These are phyloP conservation scores for Xanthoconium stramineum DNA, from an alignment of 768 basidiomycete genomes.

Conservation along the genomic window DNA sequence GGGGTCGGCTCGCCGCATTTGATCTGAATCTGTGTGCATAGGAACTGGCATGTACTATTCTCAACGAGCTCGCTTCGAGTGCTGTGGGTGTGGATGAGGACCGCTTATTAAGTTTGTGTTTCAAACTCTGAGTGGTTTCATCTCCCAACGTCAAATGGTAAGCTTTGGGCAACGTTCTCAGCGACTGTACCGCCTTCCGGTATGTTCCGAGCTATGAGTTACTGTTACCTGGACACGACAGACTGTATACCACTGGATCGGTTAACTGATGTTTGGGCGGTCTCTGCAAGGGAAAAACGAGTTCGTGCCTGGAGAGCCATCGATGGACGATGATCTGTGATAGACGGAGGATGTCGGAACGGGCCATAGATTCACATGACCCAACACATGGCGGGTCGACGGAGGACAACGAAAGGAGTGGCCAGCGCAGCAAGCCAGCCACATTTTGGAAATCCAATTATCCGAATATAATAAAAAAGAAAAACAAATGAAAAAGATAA, in stretches of 20 bases:
- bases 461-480: neutral
- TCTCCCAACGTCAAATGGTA: neutral
- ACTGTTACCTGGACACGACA: neutral
- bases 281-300: neutral
- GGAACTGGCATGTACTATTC: too few species aligned
- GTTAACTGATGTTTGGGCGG: conserved; percentile 1
- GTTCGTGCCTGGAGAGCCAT: conserved; percentile 10
- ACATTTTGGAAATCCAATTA: conserved; percentile 5
- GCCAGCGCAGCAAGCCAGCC: neutral
- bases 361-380: neutral
- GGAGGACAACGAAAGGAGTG: neutral
- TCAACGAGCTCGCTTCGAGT: neutral
- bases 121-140: neutral
- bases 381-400: neutral
- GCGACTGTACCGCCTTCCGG: neutral
- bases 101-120: neutral
- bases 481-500: neutral
- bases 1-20: conserved; percentile 8
- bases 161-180: neutral
- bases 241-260: neutral
- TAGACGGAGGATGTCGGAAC: conserved; percentile 13
- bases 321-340: conserved; percentile 13
- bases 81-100: too few species aligned
- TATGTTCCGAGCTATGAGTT: conserved; percentile 5
- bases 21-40: neutral